Evolutionary conservation across 208 protist species (phyloP).

Genomic region (Trypanosoma scelopori): DNA sequence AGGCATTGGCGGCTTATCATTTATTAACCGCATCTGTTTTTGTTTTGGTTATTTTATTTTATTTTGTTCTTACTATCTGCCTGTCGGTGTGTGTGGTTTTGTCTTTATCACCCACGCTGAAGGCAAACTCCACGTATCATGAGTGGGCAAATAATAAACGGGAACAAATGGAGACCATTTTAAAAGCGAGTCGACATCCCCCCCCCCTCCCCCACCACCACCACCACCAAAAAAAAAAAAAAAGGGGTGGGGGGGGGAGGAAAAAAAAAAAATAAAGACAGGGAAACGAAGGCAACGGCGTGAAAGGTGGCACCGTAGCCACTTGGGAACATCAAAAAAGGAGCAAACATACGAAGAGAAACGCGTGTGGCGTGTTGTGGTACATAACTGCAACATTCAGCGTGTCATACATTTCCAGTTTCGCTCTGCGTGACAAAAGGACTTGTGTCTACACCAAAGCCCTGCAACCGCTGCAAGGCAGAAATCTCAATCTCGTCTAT

Average conservation of each 20-base stretch:
- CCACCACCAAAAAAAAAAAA: too few relatives aligned
- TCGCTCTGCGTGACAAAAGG: slow-evolving; percentile 28
- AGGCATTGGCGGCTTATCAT: neutral
- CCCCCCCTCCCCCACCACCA: too few relatives aligned
- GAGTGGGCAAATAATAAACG: too few relatives aligned
- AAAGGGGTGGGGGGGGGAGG: neutral
- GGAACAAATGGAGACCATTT: too few relatives aligned
- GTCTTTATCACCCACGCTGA: neutral
- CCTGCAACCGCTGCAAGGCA: slow-evolving; percentile 54
- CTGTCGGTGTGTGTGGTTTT: too few relatives aligned
- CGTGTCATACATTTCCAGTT: slow-evolving; percentile 8
- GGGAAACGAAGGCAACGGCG: slow-evolving; percentile 1
- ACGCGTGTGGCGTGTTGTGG: neutral
- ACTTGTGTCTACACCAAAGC: slow-evolving; percentile 62
- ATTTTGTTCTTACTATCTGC: neutral
- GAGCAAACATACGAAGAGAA: neutral
- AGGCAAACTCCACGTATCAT: too few relatives aligned
- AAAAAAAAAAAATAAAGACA: slow-evolving; percentile 1
- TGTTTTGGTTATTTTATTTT: neutral
- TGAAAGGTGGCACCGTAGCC: neutral
- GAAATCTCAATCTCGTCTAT: slow-evolving; percentile 70
- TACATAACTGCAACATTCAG: neutral
- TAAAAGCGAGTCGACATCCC: too few relatives aligned
- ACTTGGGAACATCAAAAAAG: neutral
- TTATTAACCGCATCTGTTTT: slow-evolving; percentile 4